Base-by-base conservation (phyloP, 2,329 filamentous ascomycete genomes). In the Dactylellina drechsleri region DNA sequence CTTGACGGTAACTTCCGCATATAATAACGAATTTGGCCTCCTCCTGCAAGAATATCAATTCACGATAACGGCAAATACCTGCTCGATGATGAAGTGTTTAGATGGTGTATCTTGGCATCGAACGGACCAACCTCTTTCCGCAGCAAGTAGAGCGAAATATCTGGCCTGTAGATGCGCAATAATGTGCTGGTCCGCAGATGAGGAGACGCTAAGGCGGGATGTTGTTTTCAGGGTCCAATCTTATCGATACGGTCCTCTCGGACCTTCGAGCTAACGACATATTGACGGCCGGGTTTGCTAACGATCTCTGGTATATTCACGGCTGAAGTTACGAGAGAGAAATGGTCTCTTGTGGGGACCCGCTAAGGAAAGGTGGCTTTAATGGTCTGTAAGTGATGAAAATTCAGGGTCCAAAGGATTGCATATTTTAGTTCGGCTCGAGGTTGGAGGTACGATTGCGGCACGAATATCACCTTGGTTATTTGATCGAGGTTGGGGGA, bases 141-240 rank as follows among this genome's bases (percentile, higher is more conserved):
- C 41, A 43, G 47, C 47, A 23, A 23, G 15, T 20, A 15, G 41
- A 28, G n/a, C 13, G 20, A 47, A 60, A 23, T 10, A 47, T 47
- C 40, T 60, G 57, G 57, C 57, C 49, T 60, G 57, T 36, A 41
- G n/a, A 49, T 60, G 41, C 41, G 57, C 41, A 60, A 60, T 49
- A 36, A 60, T 49, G 23, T 49, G 43, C 41, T 60, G 57, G 47
- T 49, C 57, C 49, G 41, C 57, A 60, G 18, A 26, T 45, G 36
- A 23, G 41, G 40, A 28, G 57, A 60, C 57, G 43, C 43, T 58
- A 58, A 58, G 16, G 6, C n/a, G 13, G 23, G 20, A 16, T 31
- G 8, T 20, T 31, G 15, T 16, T 43, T 36, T 36, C 5, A 23
- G 43, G 41, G 40, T 47, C 41, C 15, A 49, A 18, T 60, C 43